Percentiles rank a stretch among this genome's conserved stretches.
Conservation (phyloP, 2,329 filamentous ascomycete genomes). For the Diplodia sapinea region DNA sequence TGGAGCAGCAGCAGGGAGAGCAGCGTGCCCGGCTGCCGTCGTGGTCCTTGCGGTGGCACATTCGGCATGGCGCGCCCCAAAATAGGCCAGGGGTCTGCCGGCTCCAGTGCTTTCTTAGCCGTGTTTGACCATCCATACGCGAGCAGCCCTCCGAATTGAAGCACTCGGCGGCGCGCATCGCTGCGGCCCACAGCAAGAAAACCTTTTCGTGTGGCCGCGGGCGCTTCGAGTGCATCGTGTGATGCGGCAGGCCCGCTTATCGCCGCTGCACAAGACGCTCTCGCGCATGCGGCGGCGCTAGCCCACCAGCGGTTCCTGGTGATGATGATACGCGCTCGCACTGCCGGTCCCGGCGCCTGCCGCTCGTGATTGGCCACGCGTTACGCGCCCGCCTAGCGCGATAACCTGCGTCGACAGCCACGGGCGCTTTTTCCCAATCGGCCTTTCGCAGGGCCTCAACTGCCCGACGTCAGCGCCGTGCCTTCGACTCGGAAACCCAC, state of each 20-base stretch:
- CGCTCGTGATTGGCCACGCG: slow-evolving; percentile 10
- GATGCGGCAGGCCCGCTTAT: slow-evolving; percentile 19
- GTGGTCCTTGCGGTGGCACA: slow-evolving; percentile 24
- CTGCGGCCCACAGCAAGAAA: slow-evolving; percentile 6
- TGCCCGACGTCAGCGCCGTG: slow-evolving; percentile 20
- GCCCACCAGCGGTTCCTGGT: slow-evolving; percentile 21
- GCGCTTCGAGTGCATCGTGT: slow-evolving; percentile 5
- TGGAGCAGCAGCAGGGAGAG: slow-evolving; percentile 27
- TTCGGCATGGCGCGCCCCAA: slow-evolving; percentile 15
- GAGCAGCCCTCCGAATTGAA: slow-evolving; percentile 19
- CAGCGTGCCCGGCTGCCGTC: slow-evolving; percentile 10
- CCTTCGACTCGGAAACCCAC: slow-evolving; percentile 6
- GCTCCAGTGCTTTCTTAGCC: background rate
- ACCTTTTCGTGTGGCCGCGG: slow-evolving; percentile 11
- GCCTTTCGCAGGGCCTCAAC: slow-evolving; percentile 5
- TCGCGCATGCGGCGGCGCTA: slow-evolving; percentile 11
- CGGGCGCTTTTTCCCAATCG: slow-evolving; percentile 16
- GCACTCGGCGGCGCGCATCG: slow-evolving; percentile 6
- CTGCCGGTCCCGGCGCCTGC: slow-evolving; percentile 15
- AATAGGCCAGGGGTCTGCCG: slow-evolving; percentile 25
- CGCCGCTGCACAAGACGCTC: slow-evolving; percentile 22
- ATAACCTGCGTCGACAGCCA: slow-evolving; percentile 15
- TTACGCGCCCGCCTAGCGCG: slow-evolving; percentile 18
- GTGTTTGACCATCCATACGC: slow-evolving; percentile 21
- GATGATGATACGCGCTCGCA: slow-evolving; percentile 23